Evolutionary conservation across 768 basidiomycete genomes (phyloP).

Genomic region (Antrodiella citrinella): DNA sequence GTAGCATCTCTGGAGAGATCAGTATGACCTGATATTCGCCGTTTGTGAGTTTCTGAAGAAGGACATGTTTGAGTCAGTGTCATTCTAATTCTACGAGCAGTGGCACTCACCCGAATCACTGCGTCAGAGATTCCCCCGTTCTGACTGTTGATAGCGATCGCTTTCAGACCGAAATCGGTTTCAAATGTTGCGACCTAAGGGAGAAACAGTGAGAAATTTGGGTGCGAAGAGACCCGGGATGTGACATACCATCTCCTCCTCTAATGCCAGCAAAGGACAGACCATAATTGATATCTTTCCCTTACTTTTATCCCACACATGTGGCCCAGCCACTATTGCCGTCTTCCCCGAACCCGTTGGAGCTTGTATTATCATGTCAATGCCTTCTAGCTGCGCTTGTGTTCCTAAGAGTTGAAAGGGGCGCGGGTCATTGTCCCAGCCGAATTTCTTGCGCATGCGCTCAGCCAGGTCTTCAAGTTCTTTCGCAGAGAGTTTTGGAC

Average conservation of each 20-base stretch:
- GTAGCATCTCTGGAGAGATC: constrained; percentile 27
- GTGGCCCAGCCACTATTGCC: constrained; percentile 30
- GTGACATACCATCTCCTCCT: constrained; percentile 28
- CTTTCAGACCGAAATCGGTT: constrained; percentile 1
- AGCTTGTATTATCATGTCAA: constrained; percentile 29
- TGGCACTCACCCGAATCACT: background rate
- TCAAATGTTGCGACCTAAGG: constrained; percentile 4
- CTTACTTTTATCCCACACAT: constrained; percentile 18
- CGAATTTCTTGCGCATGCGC: constrained; percentile 14
- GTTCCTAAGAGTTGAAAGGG: constrained; percentile 24
- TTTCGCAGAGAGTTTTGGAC: no score
- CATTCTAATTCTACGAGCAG: background rate
- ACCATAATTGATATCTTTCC: constrained; percentile 30
- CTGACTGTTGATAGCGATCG: constrained; percentile 2
- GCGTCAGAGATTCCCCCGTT: background rate
- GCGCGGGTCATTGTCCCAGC: constrained; percentile 16
- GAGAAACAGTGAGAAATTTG: no score
- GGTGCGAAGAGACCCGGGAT: background rate
- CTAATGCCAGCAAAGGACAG: constrained; percentile 30
- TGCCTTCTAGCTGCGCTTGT: constrained; percentile 21
- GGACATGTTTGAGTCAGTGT: background rate
- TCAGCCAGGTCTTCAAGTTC: constrained; percentile 9
- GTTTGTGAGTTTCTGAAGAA: constrained; percentile 14
- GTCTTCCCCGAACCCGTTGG: constrained; percentile 31
- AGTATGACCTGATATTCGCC: constrained; percentile 25